phyloP scores from a whole-genome alignment of 2,329 filamentous ascomycete genomes.

The Aspergillus intermedius region DNA sequence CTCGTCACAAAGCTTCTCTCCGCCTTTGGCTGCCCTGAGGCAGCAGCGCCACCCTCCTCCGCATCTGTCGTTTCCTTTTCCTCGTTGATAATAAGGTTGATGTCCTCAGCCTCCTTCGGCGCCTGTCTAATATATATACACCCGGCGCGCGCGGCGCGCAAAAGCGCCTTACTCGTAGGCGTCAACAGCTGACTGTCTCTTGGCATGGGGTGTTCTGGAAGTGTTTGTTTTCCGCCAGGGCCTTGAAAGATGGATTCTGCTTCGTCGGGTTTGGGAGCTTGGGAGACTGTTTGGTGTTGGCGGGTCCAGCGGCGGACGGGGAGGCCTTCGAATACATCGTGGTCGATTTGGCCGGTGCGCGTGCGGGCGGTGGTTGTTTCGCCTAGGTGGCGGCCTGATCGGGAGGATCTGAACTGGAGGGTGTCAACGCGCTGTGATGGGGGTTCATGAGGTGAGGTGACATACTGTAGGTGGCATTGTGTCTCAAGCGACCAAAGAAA shows the following conservation, averaged over 20 bases:
- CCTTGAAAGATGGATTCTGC: constrained; percentile 27
- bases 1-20: constrained; percentile 50
- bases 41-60: constrained; percentile 21
- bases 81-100: constrained; percentile 8
- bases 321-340: constrained; percentile 65
- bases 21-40: constrained; percentile 15
- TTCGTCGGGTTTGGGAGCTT: constrained; percentile 59
- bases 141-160: constrained; percentile 73
- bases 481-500: background rate
- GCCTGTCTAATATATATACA: constrained; percentile 66
- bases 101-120: constrained; percentile 29
- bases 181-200: constrained; percentile 73
- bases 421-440: constrained; percentile 10
- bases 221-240: constrained; percentile 24
- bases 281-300: constrained; percentile 61
- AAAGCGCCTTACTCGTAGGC: constrained; percentile 71
- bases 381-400: constrained; percentile 53
- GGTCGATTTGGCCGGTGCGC: constrained; percentile 49
- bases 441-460: constrained; percentile 3
- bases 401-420: constrained; percentile 49
- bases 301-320: constrained; percentile 88
- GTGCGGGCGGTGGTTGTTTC: constrained; percentile 31
- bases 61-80: constrained; percentile 30
- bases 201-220: constrained; percentile 79
- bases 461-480: constrained; percentile 32